Conservation (phyloP, 2,329 filamentous ascomycete species). For the Neobulgaria alba region DNA sequence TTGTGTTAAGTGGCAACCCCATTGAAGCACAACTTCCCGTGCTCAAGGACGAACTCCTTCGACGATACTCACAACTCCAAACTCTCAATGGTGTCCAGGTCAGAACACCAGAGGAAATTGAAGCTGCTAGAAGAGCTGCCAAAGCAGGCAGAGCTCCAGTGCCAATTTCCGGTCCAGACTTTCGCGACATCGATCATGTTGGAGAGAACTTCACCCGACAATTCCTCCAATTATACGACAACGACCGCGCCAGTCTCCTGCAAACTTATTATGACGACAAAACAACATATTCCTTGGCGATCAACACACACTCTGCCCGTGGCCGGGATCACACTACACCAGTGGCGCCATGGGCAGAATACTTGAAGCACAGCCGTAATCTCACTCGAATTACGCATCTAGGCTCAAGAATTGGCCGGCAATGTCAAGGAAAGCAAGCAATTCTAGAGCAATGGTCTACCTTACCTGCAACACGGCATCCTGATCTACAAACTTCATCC, state of each 20-base stretch:
- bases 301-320: conserved; percentile 55
- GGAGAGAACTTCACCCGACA: conserved; percentile 67
- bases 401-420: conserved; percentile 53
- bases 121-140: conserved; percentile 43
- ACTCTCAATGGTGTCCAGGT: conserved; percentile 69
- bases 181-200: conserved; percentile 65
- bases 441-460: conserved; percentile 62
- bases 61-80: conserved; percentile 76
- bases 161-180: conserved; percentile 56
- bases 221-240: conserved; percentile 69
- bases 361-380: conserved; percentile 73
- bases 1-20: conserved; percentile 72
- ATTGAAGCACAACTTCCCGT: conserved; percentile 51
- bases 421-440: conserved; percentile 53
- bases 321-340: conserved; percentile 33
- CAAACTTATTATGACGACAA: conserved; percentile 65
- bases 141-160: conserved; percentile 44
- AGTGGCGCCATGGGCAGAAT: conserved; percentile 58
- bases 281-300: conserved; percentile 67
- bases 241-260: conserved; percentile 54
- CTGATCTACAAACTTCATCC: conserved; percentile 56
- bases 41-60: conserved; percentile 63
- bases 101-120: conserved; percentile 62
- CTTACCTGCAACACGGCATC: conserved; percentile 67
- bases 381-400: conserved; percentile 58